Base-by-base conservation (phyloP, 441 rosid species). In the Pelargonium australe region DNA sequence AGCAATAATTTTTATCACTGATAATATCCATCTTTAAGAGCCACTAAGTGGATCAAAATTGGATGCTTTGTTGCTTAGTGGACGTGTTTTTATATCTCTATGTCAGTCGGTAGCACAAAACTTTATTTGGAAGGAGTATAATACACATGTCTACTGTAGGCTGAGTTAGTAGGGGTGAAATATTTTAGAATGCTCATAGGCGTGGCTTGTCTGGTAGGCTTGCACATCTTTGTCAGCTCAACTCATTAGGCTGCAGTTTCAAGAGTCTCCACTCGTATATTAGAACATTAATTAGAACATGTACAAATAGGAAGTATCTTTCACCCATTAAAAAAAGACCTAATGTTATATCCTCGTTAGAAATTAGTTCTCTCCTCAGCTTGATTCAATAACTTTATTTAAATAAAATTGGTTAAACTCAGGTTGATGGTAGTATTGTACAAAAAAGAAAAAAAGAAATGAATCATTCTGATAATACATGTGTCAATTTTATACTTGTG, bases 371-470 rank as follows among this genome's bases (percentile, higher is more conserved):
- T 44, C 49, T 44, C 49, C 13, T 25, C 20, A 25, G 64, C 8
- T 40, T 25, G 64, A 4, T 61, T 61, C 64, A 61, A 61, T 61
- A 61, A 25, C 25, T 61, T 61, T 11, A 61, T 61, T 60, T 23
- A 8, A 23, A 19, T 20, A 19, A 60, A 60, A 2, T 19, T 20
- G 34, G 4, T 60, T 60, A 7, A 2, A 17, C 23, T 7, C 20
- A 10, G 9, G 9, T 19, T 19, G 19, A 58, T 20, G n/a, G 11
- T 60, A 60, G 64, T 60, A 60, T 23, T 3, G 14, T 60, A 9
- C 64, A 60, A 2, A 23, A 23, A 20, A 28, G 5, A 1, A 20
- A 20, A 20, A n/a, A n/a, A n/a, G n/a, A 23, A 4, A 23, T 12
- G 16, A 4, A 4, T 23, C 13, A 61, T 9, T 23, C 9, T 25